Evolutionary conservation across 2,329 filamentous ascomycete genomes (phyloP), one percentile per base, ranked within the genome.

Genomic region (Pseudocercospora fuligena): DNA sequence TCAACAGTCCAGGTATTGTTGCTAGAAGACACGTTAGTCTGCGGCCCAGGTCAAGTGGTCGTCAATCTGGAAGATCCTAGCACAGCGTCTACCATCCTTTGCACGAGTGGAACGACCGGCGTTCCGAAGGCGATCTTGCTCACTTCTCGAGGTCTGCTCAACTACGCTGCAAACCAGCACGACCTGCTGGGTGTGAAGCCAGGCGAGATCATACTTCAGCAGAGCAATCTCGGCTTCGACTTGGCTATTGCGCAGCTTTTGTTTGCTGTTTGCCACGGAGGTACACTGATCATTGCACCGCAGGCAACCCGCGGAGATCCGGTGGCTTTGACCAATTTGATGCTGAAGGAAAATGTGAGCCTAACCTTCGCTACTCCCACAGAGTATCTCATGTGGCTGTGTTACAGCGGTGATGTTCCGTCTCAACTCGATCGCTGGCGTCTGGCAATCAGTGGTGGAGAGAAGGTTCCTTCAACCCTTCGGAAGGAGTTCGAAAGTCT

Each of bases 191-290:
- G 61, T 33, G 23, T 70, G 5, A 58, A 67, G 16, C 12, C 53
- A 0, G 65, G 69, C 1, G 78, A 78, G 23, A 63, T 66, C 0
- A 73, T 79, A 0, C 69, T 82, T 4, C 80, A 82, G 60, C 79
- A 82, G 57, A 78, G 68, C 16, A 73, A 81, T 0, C 76, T 73
- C 29, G 75, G 74, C 9, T 84, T 84, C 69, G 82, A 84, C 61
- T 70, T 82, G 65, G 80, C 81, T 0, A 47, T 82, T 0, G 68
- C 68, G 2, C 80, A 84, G 67, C 76, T 78, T 6, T 76, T 82
- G 58, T 68, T 70, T 2, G 77, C 78, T 0, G 72, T 84, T 1
- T 68, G 71, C 8, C 75, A 75, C 25, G 82, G 81, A 0, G 82
- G 78, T 1, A 75, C 66, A 1, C 61, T 84, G 0, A 69, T 77